Evolutionary conservation across 2,329 filamentous ascomycete genomes (phyloP), one percentile per base, ranked within the genome.

Genomic region (Scedosporium apiospermum): DNA sequence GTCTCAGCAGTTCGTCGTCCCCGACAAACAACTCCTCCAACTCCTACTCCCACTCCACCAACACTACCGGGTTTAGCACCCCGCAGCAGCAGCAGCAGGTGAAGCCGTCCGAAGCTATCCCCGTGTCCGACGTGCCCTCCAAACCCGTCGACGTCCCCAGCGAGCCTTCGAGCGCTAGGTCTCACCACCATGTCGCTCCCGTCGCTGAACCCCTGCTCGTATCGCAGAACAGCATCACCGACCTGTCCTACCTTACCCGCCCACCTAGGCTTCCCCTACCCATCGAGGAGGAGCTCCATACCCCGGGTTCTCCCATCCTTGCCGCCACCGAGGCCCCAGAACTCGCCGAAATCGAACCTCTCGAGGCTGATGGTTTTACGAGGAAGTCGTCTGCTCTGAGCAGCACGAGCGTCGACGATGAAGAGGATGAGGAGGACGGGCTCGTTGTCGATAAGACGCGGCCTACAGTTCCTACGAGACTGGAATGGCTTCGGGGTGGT

Each of bases 231-330:
- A 87, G 85, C 69, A 74, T 87, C 67, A 85, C 84, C 66, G 83
- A 85, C 67, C 82, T 87, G 77, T 80, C 81, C 53, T 88, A 87
- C 69, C 76, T 84, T 69, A 79, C 82, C 64, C 83, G 89, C n/a
- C 93, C 93, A 57, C 93, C 93, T 60, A 88, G 93, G 65, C 80
- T 98, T 69, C 93, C 93, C 64, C 84, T 98, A 64, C 93, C 93
- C 62, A 97, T 98, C 69, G 92, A 96, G 69, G 91, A 97, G 78
- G 92, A 96, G 72, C 83, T 90, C 14, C 88, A 95, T 68, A 91
- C 89, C 1, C 93, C 93, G 1, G 93, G 93, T 27, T 97, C 93
- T 55, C 93, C 93, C 62, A 93, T 96, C 66, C 84, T 93, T 65
- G 86, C 88, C 6, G 84, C 91, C 1, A 81, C 87, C 30, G 88